Evolutionary conservation across 257 asterid genomes (phyloP), one percentile per base, ranked within the genome.

Genomic region (Eustoma russellianum): DNA sequence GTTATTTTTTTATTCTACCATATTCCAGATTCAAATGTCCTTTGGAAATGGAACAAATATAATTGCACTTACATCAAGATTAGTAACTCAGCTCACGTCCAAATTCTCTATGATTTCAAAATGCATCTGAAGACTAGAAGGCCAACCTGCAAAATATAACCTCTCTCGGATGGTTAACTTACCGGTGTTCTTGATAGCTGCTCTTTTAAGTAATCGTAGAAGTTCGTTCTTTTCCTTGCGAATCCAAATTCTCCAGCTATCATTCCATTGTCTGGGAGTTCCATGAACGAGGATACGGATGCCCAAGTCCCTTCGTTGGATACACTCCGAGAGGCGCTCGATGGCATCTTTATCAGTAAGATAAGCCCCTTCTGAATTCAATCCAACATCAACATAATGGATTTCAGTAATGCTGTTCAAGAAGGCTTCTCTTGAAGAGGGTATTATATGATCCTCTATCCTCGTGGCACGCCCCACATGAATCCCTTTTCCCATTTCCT

Each of bases 261-360:
- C 96, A 66, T 57, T 48, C 96, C 98, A 91, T 56, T 91, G 98
- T 35, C 96, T 80, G 13, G 98, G 98, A 16, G 98, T 91, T 57
- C 98, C 98, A 46, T 91, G 98, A 33, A 91, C 73, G 52, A 91
- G 66, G 61, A 87, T 67, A 14, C 93, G 79, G 16, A 91, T 62
- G 19, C 85, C 85, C 13, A 62, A 65, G 14, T 74, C 68, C 52
- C 90, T 78, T 51, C 56, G 74, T 43, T 49, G 46, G 7, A 87
- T 72, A 34, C 46, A 52, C 28, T 79, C 81, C 5, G 89, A 77
- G 16, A 91, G 63, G 61, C 65, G 61, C 41, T 77, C 75, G 24
- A 87, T 78, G 55, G 68, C 72, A 35, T 87, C 94, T 68, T 69
- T 56, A 65, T 75, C 64, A 13, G 83, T 82, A 55, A 87, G 74